Evolutionary conservation across 306 rosid species (phyloP).

Genomic region (Quercus aquifolioides): DNA sequence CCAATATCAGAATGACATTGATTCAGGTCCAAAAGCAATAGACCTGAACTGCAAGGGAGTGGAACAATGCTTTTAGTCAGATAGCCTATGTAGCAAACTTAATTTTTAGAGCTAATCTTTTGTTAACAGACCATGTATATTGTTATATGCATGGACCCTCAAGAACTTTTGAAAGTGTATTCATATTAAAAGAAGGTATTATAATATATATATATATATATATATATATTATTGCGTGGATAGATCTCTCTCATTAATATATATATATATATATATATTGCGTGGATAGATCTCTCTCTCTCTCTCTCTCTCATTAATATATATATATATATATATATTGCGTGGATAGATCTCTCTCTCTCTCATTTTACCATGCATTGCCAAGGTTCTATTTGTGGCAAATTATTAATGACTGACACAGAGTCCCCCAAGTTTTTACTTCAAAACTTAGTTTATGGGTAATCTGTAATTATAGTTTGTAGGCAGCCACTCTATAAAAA

Average conservation of each 20-base stretch:
- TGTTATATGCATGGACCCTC: slow-evolving; percentile 33
- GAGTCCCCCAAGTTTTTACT: background rate
- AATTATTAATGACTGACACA: background rate
- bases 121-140: slow-evolving; percentile 46
- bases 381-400: background rate
- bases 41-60: slow-evolving; percentile 56
- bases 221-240: slow-evolving; percentile 16
- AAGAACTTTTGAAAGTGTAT: slow-evolving; percentile 38
- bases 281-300: slow-evolving; percentile 17
- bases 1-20: slow-evolving; percentile 52
- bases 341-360: background rate
- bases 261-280: slow-evolving; percentile 6
- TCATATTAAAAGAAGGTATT: slow-evolving; percentile 32
- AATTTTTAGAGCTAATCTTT: slow-evolving; percentile 20
- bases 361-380: background rate
- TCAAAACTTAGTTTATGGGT: background rate
- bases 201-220: background rate
- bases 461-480: background rate
- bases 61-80: slow-evolving; percentile 12
- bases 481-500: too few relatives aligned
- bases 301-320: background rate
- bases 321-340: too few relatives aligned
- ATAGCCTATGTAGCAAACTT: slow-evolving; percentile 24
- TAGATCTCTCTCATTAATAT: slow-evolving; percentile 14
- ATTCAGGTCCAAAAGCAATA: slow-evolving; percentile 44